Evolutionary conservation across 2,329 filamentous ascomycete genomes (phyloP), one percentile per base, ranked within the genome.

Genomic region (Colletotrichum liriopes): DNA sequence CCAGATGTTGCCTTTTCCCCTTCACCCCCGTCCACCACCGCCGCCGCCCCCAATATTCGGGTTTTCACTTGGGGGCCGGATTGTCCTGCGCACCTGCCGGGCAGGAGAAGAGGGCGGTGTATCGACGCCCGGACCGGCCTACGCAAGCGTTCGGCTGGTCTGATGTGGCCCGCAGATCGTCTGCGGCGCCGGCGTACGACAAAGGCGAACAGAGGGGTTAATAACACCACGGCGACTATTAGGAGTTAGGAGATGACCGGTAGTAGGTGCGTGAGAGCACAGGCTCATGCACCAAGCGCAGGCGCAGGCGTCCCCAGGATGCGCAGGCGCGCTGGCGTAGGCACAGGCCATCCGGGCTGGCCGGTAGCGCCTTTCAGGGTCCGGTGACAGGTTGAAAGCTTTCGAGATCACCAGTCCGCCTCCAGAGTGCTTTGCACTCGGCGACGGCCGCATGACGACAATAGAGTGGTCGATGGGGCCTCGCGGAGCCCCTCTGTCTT

Each of bases 311-410:
- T 58, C n/a, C 26, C 64, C 16, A 11, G 59, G 43, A 49, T 26
- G 29, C 39, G 11, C 59, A 59, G 63, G 29, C 52, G 54, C 54
- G 54, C 32, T 59, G 64, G 55, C 23, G 43, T 52, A 67, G 41
- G 68, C 69, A 60, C 65, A 70, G 66, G 65, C 65, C 70, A 64
- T n/a, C 58, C 70, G 70, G 69, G 32, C 59, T 59, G 59, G 52
- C 69, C 69, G 65, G 39, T 47, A 54, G 65, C 64, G 65, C 60
- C 54, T 43, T 55, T 66, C 63, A 67, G 70, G 65, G 59, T 70
- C 32, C n/a, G 65, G 65, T 69, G 60, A 49, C 70, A 69, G 54
- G 54, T 65, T 65, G 65, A 61, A 58, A 56, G 59, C 70, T 64
- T 43, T 63, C n/a, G 35, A 26, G 16, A 45, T 52, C n/a, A 64